Evolutionary conservation across 768 basidiomycete species (phyloP), one percentile per base, ranked within the genome.

Genomic region (Boletus huronensis): DNA sequence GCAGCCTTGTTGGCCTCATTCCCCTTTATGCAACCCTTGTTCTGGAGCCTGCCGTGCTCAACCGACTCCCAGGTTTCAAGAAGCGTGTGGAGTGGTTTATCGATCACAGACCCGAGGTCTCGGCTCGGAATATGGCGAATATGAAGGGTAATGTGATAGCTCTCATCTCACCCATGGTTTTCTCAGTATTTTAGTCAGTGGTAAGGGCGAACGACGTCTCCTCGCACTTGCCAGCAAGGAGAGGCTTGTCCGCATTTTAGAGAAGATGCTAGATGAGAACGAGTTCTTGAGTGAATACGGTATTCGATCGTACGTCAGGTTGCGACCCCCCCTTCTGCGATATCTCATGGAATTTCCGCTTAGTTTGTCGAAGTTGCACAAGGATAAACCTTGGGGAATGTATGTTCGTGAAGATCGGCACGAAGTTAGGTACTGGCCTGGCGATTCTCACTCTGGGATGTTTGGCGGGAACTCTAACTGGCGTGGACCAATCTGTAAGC

Each of bases 1-100:
- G 93, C 70, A 92, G 89, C 66, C 83, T 99, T 56, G 96, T 99
- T 55, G 96, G 97, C n/a, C 81, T 99, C 54, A 98, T 99, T 57
- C 97, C 97, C 1, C 80, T 98, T 19, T 98, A 96, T 69, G 97
- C 88, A 8, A 98, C 95, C 0, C 78, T 98, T 23, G 94, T 96
- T 2, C 79, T 99, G 35, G 97, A 98, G 68, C 95, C 97, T 3
- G 75, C 84, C 6, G 83, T 87, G 26, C 80, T 99, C 62, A 92
- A 93, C 65, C 83, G 89, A 28, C 90, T 98, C 77, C 94, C 95
- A 8, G 94, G 97, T 1, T 99, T 99, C 81, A 98, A 93, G 77
- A 98, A 98, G 74, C 83, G 97, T 36, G 83, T 99, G 83, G 93
- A 99, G 56, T 98, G 97, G 97, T 99, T 98, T 75, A 83, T 98